Percentiles rank a stretch among this genome's conserved stretches.
Conservation (phyloP, 106 monocot genomes). For the Phalaenopsis equestris region DNA sequence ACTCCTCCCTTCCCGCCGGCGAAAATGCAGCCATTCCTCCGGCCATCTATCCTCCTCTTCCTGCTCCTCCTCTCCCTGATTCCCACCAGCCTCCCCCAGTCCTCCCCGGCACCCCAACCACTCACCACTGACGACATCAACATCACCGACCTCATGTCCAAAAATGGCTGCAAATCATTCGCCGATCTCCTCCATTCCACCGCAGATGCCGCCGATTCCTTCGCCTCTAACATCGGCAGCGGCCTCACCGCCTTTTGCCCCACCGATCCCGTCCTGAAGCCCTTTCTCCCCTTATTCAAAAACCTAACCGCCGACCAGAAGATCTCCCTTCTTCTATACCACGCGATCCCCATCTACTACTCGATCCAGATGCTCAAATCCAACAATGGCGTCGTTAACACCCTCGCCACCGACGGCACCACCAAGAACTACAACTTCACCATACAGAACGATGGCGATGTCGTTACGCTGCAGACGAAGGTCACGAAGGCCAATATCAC, state of each 20-base stretch:
- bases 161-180: slow-evolving; percentile 46
- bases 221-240: slow-evolving; percentile 22
- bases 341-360: slow-evolving; percentile 40
- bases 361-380: slow-evolving; percentile 37
- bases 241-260: slow-evolving; percentile 57
- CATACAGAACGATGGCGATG: slow-evolving; percentile 52
- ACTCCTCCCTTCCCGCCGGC: too few relatives aligned
- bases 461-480: slow-evolving; percentile 38
- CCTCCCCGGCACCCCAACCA: slow-evolving; percentile 36
- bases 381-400: slow-evolving; percentile 37
- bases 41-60: too few relatives aligned
- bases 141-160: slow-evolving; percentile 31
- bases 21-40: too few relatives aligned
- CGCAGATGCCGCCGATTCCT: slow-evolving; percentile 22
- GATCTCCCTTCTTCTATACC: slow-evolving; percentile 37
- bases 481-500: slow-evolving; percentile 28
- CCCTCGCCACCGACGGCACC: slow-evolving; percentile 60
- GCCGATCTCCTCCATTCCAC: slow-evolving; percentile 22
- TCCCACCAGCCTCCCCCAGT: not conserved
- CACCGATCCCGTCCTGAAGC: slow-evolving; percentile 27
- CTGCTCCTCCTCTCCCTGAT: too few relatives aligned
- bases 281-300: slow-evolving; percentile 40
- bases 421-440: slow-evolving; percentile 57
- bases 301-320: slow-evolving; percentile 34
- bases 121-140: slow-evolving; percentile 33